A percentile compares a stretch with the other conserved stretches of the same genome.
phyloP scores from a whole-genome alignment of 2,329 filamentous ascomycete genomes.

The Pezicula radicicola region DNA sequence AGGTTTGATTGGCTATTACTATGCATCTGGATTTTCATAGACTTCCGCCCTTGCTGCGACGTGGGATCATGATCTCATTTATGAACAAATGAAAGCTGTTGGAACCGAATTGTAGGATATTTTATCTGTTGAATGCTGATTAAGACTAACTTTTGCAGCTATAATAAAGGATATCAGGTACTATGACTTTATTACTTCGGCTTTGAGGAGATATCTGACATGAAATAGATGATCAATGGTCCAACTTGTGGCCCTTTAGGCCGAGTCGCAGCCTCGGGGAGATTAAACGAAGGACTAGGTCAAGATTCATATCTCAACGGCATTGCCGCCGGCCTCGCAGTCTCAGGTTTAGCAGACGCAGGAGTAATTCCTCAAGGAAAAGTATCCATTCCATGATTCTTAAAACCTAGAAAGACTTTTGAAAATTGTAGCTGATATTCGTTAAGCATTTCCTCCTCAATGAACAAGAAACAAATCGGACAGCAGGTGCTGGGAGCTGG shows the following conservation, averaged over 20 bases:
- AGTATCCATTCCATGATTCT: slow-evolving; percentile 24
- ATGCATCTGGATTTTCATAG: slow-evolving; percentile 61
- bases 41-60: slow-evolving; percentile 62
- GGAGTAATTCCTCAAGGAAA: slow-evolving; percentile 70
- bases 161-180: background rate
- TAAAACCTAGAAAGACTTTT: background rate
- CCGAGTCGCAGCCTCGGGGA: slow-evolving; percentile 55
- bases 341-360: slow-evolving; percentile 60
- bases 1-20: slow-evolving; percentile 41
- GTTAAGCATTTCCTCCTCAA: slow-evolving; percentile 69
- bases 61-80: background rate
- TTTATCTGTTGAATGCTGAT: background rate
- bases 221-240: background rate
- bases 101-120: background rate
- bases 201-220: too few relatives aligned
- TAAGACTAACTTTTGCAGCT: background rate
- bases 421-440: slow-evolving; percentile 27
- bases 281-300: slow-evolving; percentile 62
- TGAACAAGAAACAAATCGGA: slow-evolving; percentile 61
- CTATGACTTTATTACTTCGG: background rate
- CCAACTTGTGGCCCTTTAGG: slow-evolving; percentile 70
- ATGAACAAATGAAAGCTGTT: background rate
- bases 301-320: slow-evolving; percentile 33
- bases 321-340: background rate
- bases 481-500: background rate